These are phyloP conservation scores for Parathielavia hyrcaniae DNA, from an alignment of 495 filamentous ascomycete species.

Conservation along the genomic window DNA sequence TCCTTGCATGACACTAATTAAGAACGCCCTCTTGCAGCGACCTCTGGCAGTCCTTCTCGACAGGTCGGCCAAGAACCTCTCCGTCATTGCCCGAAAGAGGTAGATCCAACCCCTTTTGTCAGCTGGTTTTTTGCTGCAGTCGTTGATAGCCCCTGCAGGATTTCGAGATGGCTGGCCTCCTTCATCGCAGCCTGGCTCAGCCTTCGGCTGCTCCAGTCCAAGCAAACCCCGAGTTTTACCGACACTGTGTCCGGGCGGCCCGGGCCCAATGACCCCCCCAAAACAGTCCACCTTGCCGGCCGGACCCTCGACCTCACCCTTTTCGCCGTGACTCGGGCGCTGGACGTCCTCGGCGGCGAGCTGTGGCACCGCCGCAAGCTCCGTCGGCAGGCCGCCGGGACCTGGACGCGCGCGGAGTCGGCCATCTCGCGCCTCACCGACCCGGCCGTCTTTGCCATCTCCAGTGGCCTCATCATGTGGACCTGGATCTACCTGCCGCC, in stretches of 20 bases:
- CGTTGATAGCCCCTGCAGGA: slow-evolving; percentile 24
- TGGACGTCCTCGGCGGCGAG: slow-evolving; percentile 63
- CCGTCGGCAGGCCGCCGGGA: slow-evolving; percentile 33
- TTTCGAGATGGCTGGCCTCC: slow-evolving; percentile 44
- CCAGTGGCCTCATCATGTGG: slow-evolving; percentile 82
- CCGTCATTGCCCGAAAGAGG: slow-evolving; percentile 32
- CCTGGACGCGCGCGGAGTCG: slow-evolving; percentile 49
- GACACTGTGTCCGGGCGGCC: slow-evolving; percentile 27
- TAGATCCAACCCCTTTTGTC: slow-evolving; percentile 11
- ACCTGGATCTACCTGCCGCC: slow-evolving; percentile 74
- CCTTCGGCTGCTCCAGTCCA: slow-evolving; percentile 43
- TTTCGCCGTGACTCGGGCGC: slow-evolving; percentile 67
- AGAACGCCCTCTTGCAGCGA: slow-evolving; percentile 21
- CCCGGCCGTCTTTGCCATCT: slow-evolving; percentile 67
- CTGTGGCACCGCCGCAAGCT: slow-evolving; percentile 52
- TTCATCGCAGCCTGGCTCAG: slow-evolving; percentile 49
- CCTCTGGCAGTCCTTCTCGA: slow-evolving; percentile 28
- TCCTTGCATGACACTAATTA: slow-evolving; percentile 10
- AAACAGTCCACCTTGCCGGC: slow-evolving; percentile 52
- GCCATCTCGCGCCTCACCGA: slow-evolving; percentile 53
- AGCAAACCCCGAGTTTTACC: slow-evolving; percentile 39
- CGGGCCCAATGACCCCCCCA: slow-evolving; percentile 4
- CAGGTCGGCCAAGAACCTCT: slow-evolving; percentile 21
- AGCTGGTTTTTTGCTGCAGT: background rate
- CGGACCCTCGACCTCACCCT: slow-evolving; percentile 82